Percentiles rank a stretch among this genome's conserved stretches.
Evolutionary conservation across 2,329 filamentous ascomycete species (phyloP).

Genomic region (Blastomyces percursus): DNA sequence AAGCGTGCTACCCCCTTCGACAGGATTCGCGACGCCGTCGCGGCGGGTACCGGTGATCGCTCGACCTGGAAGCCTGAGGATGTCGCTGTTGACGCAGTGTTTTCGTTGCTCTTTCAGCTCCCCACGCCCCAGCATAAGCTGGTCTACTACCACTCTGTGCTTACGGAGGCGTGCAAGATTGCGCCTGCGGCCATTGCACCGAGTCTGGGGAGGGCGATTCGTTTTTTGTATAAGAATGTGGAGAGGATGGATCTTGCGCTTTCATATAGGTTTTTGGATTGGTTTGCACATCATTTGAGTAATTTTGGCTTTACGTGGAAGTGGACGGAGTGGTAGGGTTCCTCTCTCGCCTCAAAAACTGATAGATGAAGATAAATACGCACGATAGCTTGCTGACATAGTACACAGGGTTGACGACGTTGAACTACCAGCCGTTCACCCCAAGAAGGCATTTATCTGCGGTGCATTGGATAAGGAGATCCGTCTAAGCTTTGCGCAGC

Average conservation of each 20-base stretch:
- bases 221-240: slow-evolving; percentile 75
- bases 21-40: slow-evolving; percentile 54
- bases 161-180: slow-evolving; percentile 92
- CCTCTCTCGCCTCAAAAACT: neutral
- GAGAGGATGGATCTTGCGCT: slow-evolving; percentile 80
- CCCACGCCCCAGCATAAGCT: slow-evolving; percentile 83
- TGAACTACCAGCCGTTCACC: slow-evolving; percentile 61
- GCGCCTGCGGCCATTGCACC: slow-evolving; percentile 94
- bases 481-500: slow-evolving; percentile 85
- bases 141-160: slow-evolving; percentile 89
- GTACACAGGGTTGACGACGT: slow-evolving; percentile 61
- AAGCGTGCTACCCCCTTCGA: slow-evolving; percentile 91
- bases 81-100: slow-evolving; percentile 92
- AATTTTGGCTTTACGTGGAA: slow-evolving; percentile 99
- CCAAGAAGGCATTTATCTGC: slow-evolving; percentile 85
- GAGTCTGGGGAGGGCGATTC: slow-evolving; percentile 82
- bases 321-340: slow-evolving; percentile 79
- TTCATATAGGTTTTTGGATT: slow-evolving; percentile 79
- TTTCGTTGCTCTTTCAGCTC: slow-evolving; percentile 85
- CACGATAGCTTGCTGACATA: slow-evolving; percentile 13
- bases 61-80: slow-evolving; percentile 97
- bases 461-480: slow-evolving; percentile 95
- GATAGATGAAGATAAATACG: neutral
- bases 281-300: slow-evolving; percentile 95
- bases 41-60: slow-evolving; percentile 43